These are phyloP conservation scores for Camellia lanceoleosa DNA, from an alignment of 148 eudicot species.

Conservation along the genomic window DNA sequence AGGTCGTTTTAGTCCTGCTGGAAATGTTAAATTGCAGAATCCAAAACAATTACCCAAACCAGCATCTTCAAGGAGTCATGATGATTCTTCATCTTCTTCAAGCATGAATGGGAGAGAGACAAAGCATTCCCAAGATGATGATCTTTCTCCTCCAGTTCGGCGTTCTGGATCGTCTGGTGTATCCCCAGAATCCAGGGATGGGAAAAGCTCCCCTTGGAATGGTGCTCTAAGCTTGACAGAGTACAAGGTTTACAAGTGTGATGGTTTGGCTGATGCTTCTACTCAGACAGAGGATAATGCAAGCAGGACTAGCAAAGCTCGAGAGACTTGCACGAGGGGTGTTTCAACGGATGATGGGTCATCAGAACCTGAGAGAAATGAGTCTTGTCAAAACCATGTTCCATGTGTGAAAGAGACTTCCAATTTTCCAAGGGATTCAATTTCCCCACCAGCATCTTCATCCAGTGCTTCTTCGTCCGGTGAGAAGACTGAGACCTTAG, in stretches of 20 bases:
- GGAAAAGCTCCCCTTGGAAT: slow-evolving; percentile 60
- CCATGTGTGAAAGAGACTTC: slow-evolving; percentile 31
- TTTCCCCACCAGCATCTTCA: slow-evolving; percentile 58
- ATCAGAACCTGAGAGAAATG: slow-evolving; percentile 38
- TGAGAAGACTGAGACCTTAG: slow-evolving; percentile 79
- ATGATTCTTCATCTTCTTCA: slow-evolving; percentile 69
- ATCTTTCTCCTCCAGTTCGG: slow-evolving; percentile 63
- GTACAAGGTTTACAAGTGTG: slow-evolving; percentile 55
- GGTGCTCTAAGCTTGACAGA: slow-evolving; percentile 68
- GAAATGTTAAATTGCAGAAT: slow-evolving; percentile 44
- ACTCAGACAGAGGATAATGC: slow-evolving; percentile 78
- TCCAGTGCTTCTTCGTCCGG: slow-evolving; percentile 71
- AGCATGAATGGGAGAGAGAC: slow-evolving; percentile 61
- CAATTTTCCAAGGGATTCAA: slow-evolving; percentile 32
- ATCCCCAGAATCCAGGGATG: slow-evolving; percentile 66
- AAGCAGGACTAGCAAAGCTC: slow-evolving; percentile 30
- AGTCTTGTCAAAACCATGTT: slow-evolving; percentile 23
- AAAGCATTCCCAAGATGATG: slow-evolving; percentile 61
- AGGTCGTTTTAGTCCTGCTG: slow-evolving; percentile 70
- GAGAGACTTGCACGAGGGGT: slow-evolving; percentile 69
- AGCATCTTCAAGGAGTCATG: slow-evolving; percentile 66
- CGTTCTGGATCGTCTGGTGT: slow-evolving; percentile 54
- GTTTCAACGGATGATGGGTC: slow-evolving; percentile 80
- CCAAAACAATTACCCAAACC: slow-evolving; percentile 72
- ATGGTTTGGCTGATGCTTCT: slow-evolving; percentile 79